Evolutionary conservation across 2,329 filamentous ascomycete species (phyloP).

Genomic region (Exophiala viscosa): DNA sequence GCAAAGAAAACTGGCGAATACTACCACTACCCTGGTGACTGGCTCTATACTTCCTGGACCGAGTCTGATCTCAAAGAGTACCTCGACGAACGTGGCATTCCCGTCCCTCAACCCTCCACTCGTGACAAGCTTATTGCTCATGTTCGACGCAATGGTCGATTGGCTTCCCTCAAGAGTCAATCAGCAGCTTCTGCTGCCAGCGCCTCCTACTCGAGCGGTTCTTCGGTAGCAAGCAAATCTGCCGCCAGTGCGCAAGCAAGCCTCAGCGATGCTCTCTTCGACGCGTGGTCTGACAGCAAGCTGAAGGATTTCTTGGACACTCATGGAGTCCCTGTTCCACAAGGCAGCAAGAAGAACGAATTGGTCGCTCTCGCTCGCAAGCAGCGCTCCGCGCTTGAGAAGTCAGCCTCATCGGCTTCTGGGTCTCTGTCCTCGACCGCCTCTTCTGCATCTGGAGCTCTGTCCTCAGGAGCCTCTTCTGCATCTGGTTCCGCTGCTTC

Average conservation of each 20-base stretch:
- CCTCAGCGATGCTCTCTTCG: constrained; percentile 77
- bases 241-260: constrained; percentile 68
- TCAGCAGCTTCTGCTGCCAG: constrained; percentile 59
- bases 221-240: constrained; percentile 56
- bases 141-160: constrained; percentile 84
- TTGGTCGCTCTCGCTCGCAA: constrained; percentile 85
- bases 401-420: constrained; percentile 37
- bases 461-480: constrained; percentile 28
- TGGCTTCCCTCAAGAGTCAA: constrained; percentile 67
- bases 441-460: constrained; percentile 47
- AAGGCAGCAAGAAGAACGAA: constrained; percentile 87
- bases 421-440: constrained; percentile 14
- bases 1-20: constrained; percentile 76
- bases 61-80: constrained; percentile 92
- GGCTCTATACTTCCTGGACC: constrained; percentile 87
- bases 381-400: constrained; percentile 70
- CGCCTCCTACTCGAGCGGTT: constrained; percentile 51
- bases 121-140: constrained; percentile 85
- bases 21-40: constrained; percentile 83
- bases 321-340: constrained; percentile 83
- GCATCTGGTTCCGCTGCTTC: constrained; percentile 51
- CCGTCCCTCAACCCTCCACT: constrained; percentile 74
- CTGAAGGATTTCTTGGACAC: constrained; percentile 92
- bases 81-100: constrained; percentile 77
- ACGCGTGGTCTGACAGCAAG: constrained; percentile 84